Evolutionary conservation across 2,329 filamentous ascomycete genomes (phyloP).

Genomic region (Scedosporium boydii): DNA sequence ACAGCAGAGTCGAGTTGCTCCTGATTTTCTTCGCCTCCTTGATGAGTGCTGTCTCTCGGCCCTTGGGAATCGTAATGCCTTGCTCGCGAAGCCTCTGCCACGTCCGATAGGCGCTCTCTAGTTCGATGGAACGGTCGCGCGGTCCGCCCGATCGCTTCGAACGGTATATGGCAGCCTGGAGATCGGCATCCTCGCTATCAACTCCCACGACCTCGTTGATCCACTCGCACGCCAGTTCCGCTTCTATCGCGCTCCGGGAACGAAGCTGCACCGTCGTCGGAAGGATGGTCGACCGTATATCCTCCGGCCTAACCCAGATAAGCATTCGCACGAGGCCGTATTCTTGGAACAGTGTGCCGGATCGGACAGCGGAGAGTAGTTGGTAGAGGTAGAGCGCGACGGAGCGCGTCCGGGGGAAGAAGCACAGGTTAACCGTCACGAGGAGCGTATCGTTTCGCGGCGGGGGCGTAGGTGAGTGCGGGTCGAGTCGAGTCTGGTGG

Average conservation of each 20-base stretch:
- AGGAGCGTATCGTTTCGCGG: conserved; percentile 64
- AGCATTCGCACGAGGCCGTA: conserved; percentile 77
- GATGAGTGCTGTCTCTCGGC: conserved; percentile 29
- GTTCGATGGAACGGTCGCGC: conserved; percentile 39
- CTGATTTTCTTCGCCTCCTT: conserved; percentile 15
- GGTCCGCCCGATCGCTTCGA: conserved; percentile 17
- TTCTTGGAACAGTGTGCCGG: conserved; percentile 54
- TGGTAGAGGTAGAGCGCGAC: conserved; percentile 50
- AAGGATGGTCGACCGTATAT: conserved; percentile 44
- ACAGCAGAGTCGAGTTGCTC: conserved; percentile 12
- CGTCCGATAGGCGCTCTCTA: conserved; percentile 29
- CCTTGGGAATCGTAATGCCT: conserved; percentile 32
- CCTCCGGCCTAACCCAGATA: conserved; percentile 56
- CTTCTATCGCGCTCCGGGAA: conserved; percentile 46
- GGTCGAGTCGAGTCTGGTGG: conserved; percentile 37
- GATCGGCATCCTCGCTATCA: conserved; percentile 20
- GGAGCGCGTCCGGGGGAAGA: conserved; percentile 39
- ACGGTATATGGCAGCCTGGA: conserved; percentile 31
- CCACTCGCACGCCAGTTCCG: conserved; percentile 51
- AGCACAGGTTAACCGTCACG: conserved; percentile 57
- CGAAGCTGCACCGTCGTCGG: conserved; percentile 49
- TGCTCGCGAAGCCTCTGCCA: conserved; percentile 31
- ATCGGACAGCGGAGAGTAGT: conserved; percentile 49
- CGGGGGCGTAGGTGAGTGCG: conserved; percentile 29
- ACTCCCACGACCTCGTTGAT: conserved; percentile 47